Percentiles rank a stretch among this genome's conserved stretches.
Evolutionary conservation across 768 basidiomycete genomes (phyloP).

Genomic region (Auricularia heimuer): DNA sequence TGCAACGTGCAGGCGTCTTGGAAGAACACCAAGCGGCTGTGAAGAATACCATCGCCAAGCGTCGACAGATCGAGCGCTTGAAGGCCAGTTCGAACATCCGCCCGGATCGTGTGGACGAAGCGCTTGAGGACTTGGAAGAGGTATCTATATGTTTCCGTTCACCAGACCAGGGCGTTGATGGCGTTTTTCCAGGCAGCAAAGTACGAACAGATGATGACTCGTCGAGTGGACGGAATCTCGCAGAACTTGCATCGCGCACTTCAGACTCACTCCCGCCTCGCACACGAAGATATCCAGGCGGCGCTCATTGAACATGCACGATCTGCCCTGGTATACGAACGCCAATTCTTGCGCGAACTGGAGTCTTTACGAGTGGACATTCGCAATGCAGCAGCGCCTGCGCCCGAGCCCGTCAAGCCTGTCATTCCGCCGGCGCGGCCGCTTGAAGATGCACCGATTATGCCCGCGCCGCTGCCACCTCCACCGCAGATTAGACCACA

Average conservation of each 20-base stretch:
- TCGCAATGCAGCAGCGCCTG: constrained; percentile 43
- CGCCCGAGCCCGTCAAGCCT: constrained; percentile 30
- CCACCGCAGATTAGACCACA: constrained; percentile 13
- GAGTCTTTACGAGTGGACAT: constrained; percentile 78
- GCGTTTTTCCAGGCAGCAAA: constrained; percentile 62
- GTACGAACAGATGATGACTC: constrained; percentile 76
- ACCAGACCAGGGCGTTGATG: constrained; percentile 1
- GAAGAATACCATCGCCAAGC: constrained; percentile 87
- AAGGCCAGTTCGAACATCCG: constrained; percentile 80
- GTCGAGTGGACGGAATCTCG: constrained; percentile 87
- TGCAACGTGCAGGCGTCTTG: constrained; percentile 79
- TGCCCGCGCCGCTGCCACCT: constrained; percentile 16
- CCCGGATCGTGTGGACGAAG: constrained; percentile 80
- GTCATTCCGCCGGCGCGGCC: constrained; percentile 54
- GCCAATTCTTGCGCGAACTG: constrained; percentile 77
- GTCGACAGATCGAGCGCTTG: constrained; percentile 81
- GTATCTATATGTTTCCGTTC: constrained; percentile 25
- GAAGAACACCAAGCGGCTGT: constrained; percentile 93
- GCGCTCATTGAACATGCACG: constrained; percentile 90
- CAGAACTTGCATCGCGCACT: constrained; percentile 85
- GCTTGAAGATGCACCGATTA: constrained; percentile 47
- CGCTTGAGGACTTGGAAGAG: constrained; percentile 88
- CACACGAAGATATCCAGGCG: constrained; percentile 84
- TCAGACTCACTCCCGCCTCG: constrained; percentile 71
- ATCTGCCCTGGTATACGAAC: constrained; percentile 84